Evolutionary conservation across 331 rosid genomes (phyloP).

Genomic region (Phaseolus coccineus): DNA sequence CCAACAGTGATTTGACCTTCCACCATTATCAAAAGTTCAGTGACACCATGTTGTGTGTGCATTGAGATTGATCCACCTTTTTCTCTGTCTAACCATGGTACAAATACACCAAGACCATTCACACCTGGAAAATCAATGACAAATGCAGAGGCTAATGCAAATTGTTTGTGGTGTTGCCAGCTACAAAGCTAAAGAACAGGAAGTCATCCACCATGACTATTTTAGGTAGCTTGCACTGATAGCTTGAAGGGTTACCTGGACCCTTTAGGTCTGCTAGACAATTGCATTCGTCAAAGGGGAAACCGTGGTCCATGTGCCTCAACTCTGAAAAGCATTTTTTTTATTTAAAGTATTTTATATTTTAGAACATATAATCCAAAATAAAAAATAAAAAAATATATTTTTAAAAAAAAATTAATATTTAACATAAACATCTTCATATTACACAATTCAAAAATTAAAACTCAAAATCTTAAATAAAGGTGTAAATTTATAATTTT

Average conservation of each 20-base stretch:
- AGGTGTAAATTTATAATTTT: too few species aligned
- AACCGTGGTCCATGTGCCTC: too few species aligned
- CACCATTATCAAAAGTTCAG: conserved; percentile 57
- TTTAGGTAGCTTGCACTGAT: conserved; percentile 49
- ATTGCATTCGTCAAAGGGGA: too few species aligned
- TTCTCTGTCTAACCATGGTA: conserved; percentile 65
- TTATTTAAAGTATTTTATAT: too few species aligned
- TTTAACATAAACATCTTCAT: too few species aligned
- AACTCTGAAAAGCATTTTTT: too few species aligned
- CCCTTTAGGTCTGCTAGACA: conserved; percentile 55
- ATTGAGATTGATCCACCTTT: conserved; percentile 66
- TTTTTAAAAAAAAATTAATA: too few species aligned
- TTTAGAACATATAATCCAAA: too few species aligned
- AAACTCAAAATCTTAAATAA: too few species aligned
- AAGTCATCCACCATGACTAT: conserved; percentile 65
- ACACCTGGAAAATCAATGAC: conserved; percentile 70
- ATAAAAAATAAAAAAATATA: too few species aligned
- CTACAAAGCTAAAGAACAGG: conserved; percentile 55
- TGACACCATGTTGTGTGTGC: conserved; percentile 77
- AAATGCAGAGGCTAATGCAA: conserved; percentile 68
- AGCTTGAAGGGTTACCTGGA: conserved; percentile 66
- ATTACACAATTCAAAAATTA: too few species aligned
- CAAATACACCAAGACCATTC: conserved; percentile 76
- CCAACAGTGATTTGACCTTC: conserved; percentile 68
- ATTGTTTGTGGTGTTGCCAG: conserved; percentile 63